Conservation (phyloP, 2,329 filamentous ascomycete species). For the Plenodomus lindquistii region DNA sequence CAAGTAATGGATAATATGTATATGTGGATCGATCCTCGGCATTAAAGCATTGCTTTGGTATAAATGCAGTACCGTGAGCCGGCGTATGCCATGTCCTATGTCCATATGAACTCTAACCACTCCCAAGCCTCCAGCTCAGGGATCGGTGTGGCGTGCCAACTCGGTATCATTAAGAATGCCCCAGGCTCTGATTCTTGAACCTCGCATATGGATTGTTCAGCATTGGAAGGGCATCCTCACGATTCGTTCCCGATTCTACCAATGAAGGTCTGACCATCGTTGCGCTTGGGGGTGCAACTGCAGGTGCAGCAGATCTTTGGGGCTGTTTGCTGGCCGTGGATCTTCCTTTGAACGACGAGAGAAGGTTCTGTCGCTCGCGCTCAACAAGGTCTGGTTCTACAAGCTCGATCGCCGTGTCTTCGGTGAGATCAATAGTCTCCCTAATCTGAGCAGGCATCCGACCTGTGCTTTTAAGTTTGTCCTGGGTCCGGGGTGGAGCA, state of each 20-base stretch:
- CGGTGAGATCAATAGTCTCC: conserved; percentile 19
- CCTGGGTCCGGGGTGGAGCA: background rate
- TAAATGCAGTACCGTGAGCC: too few relatives aligned
- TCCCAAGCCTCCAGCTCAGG: too few relatives aligned
- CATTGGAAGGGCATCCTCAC: background rate
- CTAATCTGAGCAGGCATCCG: background rate
- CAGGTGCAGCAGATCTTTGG: background rate
- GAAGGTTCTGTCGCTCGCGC: conserved; percentile 6
- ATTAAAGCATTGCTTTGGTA: too few relatives aligned
- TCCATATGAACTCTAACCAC: too few relatives aligned
- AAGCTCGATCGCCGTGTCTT: conserved; percentile 15
- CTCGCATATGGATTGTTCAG: conserved; percentile 2
- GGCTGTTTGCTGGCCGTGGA: background rate
- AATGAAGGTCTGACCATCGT: background rate
- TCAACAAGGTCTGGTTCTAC: background rate
- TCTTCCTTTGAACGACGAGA: conserved; percentile 14
- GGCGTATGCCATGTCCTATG: too few relatives aligned
- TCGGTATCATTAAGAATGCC: background rate
- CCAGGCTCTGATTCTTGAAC: background rate
- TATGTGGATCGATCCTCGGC: too few relatives aligned
- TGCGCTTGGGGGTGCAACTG: background rate
- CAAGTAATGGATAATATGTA: too few relatives aligned
- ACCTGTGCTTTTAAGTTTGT: background rate
- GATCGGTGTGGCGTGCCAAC: too few relatives aligned
- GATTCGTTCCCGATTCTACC: background rate